Base-by-base conservation (phyloP, 768 basidiomycete species). In the Boletus sp. region DNA sequence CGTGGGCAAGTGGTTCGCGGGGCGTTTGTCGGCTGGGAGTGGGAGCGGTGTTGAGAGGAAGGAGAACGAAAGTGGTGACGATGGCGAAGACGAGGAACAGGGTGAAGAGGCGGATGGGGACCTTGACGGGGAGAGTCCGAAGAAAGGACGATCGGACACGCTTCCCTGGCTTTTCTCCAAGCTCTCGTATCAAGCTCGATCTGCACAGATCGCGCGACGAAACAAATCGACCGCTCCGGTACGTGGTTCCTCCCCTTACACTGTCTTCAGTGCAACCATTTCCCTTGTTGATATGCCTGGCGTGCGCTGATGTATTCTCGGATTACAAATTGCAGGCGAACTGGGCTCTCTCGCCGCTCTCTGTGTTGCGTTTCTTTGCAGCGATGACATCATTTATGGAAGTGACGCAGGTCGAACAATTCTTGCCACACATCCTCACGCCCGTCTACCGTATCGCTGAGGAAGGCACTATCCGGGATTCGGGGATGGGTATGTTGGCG, bases 141-240 rank as follows among this genome's bases (percentile, higher is more conserved):
- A 48, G 37, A 42, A 37, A 11, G 48, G 7, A n/a, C 54, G n/a
- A 49, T 47, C 63, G 17, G 79, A 87, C 62, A 87, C 87, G 0
- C 76, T 98, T 2, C 83, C 91, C 0, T 98, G 96, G 94, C 73
- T 99, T 35, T 98, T 98, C 78, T 94, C 94, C 24, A 90, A 90
- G 67, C 76, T 98, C 18, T 98, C 96, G 0, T 95, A 90, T 71
- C 89, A 94, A 67, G 82, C 87, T 10, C 83, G 85, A 35, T 87
- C 88, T 6, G 86, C 88, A 5, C 84, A 89, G 65, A 87, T 92
- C 54, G 79, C 80, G 7, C 81, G 90, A 48, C 77, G 86, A 29
- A 89, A 82, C 61, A 79, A 78, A 54, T 72, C 80, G 7, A 69
- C 69, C 14, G 71, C 71, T 20, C 67, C 69, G 47, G 61, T 62